Evolutionary conservation across 2,329 filamentous ascomycete genomes (phyloP), one percentile per base, ranked within the genome.

Genomic region (Aspergillus sp.): DNA sequence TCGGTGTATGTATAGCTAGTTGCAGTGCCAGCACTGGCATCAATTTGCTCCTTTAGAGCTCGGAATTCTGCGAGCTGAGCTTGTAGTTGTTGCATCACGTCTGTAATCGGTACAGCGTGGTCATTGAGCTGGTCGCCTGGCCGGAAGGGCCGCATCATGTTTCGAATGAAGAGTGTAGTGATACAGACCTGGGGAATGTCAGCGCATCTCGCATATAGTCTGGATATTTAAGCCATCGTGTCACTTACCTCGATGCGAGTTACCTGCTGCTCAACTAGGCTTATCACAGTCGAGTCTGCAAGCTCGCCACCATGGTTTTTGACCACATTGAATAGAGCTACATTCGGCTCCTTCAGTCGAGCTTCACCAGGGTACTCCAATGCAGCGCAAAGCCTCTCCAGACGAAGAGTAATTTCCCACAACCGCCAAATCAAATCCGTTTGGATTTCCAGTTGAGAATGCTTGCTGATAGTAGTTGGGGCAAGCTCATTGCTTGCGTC

Each of bases 181-280:
- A 93, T 85, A 72, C 91, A 95, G 54, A 91, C 89, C 92, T 96
- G 66, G 13, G 77, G 69, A 52, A 50, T 19, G 61, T 66, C 27
- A 68, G 56, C 21, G 61, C 17, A 21, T 2, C 44, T 39, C 5
- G 8, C 1, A 15, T 10, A 58, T 38, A 11, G n/a, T 17, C 11
- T 13, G 11, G 2, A 19, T 58, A 53, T 39, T 30, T 23, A 7
- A n/a, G 27, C 48, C 7, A 53, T 51, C 55, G 10, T 27, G n/a
- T 15, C 2, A 78, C 88, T 78, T 82, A 96, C 92, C 87, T 99
- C 95, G 74, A 99, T 96, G 71, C 95, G 87, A 74, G 90, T 93
- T 68, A 99, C 90, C 83, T 97, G 92, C 73, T 98, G 93, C 74
- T 96, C 93, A 75, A 98, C 85, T 71, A 99, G 92, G 71, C 91